These are phyloP conservation scores for Drosera spatulata DNA, from an alignment of 179 eudicot species.

Conservation along the genomic window DNA sequence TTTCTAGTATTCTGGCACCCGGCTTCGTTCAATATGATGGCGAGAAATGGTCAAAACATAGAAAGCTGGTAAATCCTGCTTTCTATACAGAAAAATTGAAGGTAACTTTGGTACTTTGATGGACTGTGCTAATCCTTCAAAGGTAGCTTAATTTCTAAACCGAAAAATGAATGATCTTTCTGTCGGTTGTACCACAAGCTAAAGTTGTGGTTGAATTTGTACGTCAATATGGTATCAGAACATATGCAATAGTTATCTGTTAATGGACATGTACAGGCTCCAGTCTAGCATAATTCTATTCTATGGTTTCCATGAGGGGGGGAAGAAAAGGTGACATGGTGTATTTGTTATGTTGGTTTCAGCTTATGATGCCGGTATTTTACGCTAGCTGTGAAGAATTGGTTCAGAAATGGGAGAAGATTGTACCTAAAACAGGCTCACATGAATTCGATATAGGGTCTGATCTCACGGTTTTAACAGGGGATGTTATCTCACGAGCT, in stretches of 20 bases:
- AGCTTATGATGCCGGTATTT: no score
- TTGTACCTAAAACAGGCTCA: conserved; percentile 10
- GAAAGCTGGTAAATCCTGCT: not conserved
- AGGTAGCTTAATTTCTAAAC: conserved; percentile 30
- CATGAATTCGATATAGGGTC: conserved; percentile 20
- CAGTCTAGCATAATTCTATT: not conserved
- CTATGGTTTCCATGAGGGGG: no score
- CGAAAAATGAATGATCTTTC: not conserved
- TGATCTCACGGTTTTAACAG: conserved; percentile 25
- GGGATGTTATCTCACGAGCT: not conserved
- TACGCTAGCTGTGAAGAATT: conserved; percentile 12
- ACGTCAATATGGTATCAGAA: not conserved
- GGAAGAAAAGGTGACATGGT: not conserved
- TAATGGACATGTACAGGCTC: not conserved
- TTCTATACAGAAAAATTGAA: not conserved
- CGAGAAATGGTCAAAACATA: conserved; percentile 43
- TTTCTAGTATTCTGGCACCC: conserved; percentile 17
- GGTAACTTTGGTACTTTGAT: not conserved
- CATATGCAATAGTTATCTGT: not conserved
- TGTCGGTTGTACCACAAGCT: no score
- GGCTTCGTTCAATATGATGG: conserved; percentile 37
- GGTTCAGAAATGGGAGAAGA: conserved; percentile 22
- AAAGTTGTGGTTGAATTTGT: no score
- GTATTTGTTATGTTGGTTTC: no score
- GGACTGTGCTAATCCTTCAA: no score